Evolutionary conservation across 1,284 basidiomycete species (phyloP).

Genomic region (Tylopilus sp.): DNA sequence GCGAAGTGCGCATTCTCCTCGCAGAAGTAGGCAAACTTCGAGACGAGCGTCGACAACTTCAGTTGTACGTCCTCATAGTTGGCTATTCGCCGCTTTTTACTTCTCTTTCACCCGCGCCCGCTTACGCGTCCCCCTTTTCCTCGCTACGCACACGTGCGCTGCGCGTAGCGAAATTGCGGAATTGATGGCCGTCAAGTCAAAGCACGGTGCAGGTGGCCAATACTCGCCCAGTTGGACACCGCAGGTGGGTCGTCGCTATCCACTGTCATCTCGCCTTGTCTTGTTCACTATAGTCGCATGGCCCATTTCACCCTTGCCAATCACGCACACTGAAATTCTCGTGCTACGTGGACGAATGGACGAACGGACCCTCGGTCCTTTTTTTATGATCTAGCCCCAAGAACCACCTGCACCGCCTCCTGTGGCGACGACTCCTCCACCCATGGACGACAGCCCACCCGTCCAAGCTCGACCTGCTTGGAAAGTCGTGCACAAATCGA

Average conservation of each 20-base stretch:
- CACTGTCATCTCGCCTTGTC: background rate
- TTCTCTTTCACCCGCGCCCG: background rate
- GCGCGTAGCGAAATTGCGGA: constrained; percentile 76
- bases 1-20: constrained; percentile 56
- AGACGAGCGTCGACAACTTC: constrained; percentile 65
- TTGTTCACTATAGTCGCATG: constrained; percentile 1
- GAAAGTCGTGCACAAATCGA: constrained; percentile 63
- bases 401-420: constrained; percentile 37
- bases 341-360: background rate
- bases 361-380: background rate
- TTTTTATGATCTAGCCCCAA: constrained; percentile 21
- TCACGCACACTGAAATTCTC: background rate
- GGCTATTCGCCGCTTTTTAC: background rate
- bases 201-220: constrained; percentile 66
- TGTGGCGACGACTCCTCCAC: constrained; percentile 32
- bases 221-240: constrained; percentile 65
- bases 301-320: background rate
- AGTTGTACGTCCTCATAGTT: constrained; percentile 49
- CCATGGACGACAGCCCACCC: constrained; percentile 37
- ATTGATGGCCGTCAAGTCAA: constrained; percentile 70
- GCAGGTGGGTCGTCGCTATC: constrained; percentile 37
- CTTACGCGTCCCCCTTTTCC: background rate
- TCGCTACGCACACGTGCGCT: background rate
- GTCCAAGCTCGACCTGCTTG: constrained; percentile 61
- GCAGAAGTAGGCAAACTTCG: constrained; percentile 71